Base-by-base conservation (phyloP, 192 early-diverging fungal genomes). In the Coemansia sp. region DNA sequence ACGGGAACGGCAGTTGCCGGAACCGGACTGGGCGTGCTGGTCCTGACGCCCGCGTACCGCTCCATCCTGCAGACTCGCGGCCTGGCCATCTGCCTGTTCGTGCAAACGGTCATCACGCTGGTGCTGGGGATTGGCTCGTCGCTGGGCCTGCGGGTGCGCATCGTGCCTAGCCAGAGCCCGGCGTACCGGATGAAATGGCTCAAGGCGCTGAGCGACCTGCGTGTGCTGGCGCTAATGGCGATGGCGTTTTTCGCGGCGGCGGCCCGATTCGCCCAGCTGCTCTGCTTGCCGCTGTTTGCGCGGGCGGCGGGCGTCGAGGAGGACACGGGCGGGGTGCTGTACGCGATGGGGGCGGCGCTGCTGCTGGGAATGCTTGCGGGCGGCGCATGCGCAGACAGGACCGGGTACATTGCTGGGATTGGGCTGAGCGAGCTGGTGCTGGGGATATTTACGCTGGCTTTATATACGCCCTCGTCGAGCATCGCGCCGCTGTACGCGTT, bases 1-100 rank as follows among this genome's bases (percentile, higher is more conserved):
- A 76, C 78, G 0, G 82, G 78, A 11, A 42, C 69, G 14, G 71
- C 60, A 0, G 65, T 79, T 0, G 64, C 71, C 7, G 80, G 82
- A 31, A 58, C 75, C 0, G 82, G 65, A 0, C 34, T 79, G 14
- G 82, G 82, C 28, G 60, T 70, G 6, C 52, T 81, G 0, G 50
- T 51, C 1, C 51, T 83, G 16, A 60, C 77, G 1, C 80, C 80
- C 0, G 45, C 66, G 0, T 68, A 66, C 31, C 56, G 54, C 2
- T 56, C 66, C 6, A 36, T 84, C 0, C 60, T 84, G 45, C 53
- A 21, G 8, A n/a, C 3, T 14, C 64, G 68, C n/a, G 80, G 82
- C 0, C 64, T 76, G n/a, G 50, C 64, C 1, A 26, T 53, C 10
- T 48, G 58, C 21, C 42, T 74, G 37, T 57, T 53, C 18, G 64